Percentiles rank a stretch among this genome's conserved stretches.
Evolutionary conservation across 139 green algal genomes (phyloP).

Genomic region (Marvania coccoides): DNA sequence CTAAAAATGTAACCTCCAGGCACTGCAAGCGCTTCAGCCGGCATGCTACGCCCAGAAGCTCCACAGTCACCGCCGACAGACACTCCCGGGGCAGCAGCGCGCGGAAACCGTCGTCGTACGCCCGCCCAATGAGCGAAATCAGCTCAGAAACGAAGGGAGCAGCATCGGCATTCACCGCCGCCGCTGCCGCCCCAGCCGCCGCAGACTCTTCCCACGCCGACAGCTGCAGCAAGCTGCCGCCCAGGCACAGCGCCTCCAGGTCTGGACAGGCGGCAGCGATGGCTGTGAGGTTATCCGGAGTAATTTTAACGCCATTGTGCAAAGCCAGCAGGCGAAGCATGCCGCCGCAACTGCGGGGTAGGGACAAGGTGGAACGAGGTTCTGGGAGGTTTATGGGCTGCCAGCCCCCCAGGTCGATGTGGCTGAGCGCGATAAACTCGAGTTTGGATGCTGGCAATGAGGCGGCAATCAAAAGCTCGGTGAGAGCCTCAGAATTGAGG

Average conservation of each 20-base stretch:
- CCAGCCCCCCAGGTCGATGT: conserved; percentile 17
- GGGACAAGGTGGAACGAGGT: neutral
- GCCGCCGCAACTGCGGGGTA: neutral
- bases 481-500: conserved; percentile 26
- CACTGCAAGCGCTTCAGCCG: conserved; percentile 36
- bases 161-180: neutral
- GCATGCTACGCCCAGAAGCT: conserved; percentile 10
- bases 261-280: conserved; percentile 36
- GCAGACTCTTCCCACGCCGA: neutral
- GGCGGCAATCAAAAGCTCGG: conserved; percentile 28
- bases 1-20: conserved; percentile 62
- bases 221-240: conserved; percentile 29
- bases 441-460: neutral
- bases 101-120: too few species aligned
- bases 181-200: neutral
- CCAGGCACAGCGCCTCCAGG: conserved; percentile 51
- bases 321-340: conserved; percentile 37
- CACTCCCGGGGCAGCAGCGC: too few species aligned
- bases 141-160: too few species aligned
- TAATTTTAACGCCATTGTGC: conserved; percentile 45
- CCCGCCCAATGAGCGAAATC: too few species aligned
- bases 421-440: neutral
- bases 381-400: neutral
- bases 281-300: conserved; percentile 6
- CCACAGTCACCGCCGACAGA: neutral